Percentiles rank a stretch among this genome's conserved stretches.
Conservation (phyloP, 768 basidiomycete species). For the Podaxis pistillaris region DNA sequence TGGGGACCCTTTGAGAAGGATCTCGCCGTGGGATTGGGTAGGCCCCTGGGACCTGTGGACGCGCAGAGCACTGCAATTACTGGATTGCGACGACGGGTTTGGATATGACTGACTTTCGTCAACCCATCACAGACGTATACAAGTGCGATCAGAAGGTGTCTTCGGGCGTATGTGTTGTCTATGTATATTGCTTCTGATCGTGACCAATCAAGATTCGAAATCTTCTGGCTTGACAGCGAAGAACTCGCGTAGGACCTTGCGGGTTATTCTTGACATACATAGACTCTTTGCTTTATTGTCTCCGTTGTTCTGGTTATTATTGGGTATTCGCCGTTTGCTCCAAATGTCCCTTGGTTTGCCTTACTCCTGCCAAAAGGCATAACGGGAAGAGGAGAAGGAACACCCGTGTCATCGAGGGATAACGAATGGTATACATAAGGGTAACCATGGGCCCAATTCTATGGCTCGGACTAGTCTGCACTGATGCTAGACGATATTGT, state of each 20-base stretch:
- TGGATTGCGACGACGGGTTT: not conserved
- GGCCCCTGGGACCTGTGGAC: not conserved
- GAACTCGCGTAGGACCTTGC: not conserved
- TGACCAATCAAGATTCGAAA: constrained; percentile 6
- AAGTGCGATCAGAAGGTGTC: constrained; percentile 2
- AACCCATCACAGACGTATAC: not conserved
- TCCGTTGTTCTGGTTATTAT: constrained; percentile 13
- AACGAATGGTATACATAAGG: not conserved
- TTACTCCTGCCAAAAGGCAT: constrained; percentile 2
- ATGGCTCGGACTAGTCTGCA: not conserved
- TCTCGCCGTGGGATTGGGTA: not conserved
- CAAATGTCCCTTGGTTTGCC: constrained; percentile 1
- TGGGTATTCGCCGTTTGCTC: constrained; percentile 13
- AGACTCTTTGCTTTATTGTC: constrained; percentile 5
- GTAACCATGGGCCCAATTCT: not conserved
- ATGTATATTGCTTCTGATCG: constrained; percentile 6
- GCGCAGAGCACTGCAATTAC: not conserved
- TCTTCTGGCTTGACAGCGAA: constrained; percentile 12
- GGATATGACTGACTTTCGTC: not conserved
- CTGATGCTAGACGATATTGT: not conserved
- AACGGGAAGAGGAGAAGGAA: constrained; percentile 1
- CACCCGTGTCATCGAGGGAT: not conserved
- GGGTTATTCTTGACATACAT: constrained; percentile 2
- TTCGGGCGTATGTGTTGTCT: not conserved
- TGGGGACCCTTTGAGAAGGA: not conserved